Conservation (phyloP, 768 basidiomycete species). For the Coprinellus aureogranulatus region DNA sequence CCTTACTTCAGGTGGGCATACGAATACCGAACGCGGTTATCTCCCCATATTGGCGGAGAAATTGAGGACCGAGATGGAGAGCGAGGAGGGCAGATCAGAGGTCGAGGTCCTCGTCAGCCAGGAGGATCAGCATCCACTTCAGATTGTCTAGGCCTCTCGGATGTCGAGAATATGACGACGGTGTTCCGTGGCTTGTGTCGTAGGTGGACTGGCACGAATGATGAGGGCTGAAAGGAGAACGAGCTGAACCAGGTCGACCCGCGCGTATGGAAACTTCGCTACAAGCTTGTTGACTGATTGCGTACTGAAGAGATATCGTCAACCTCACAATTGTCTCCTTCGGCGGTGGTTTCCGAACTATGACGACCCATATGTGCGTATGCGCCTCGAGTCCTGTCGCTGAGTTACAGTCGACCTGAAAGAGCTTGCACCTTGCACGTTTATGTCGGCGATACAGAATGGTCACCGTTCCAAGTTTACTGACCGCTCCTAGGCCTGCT, state of each 20-base stretch:
- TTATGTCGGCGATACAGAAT: no score
- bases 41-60: constrained; percentile 70
- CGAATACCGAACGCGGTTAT: constrained; percentile 94
- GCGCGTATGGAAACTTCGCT: no score
- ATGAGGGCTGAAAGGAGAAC: not conserved
- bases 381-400: no score
- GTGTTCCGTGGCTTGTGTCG: no score
- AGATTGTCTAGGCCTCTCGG: constrained; percentile 48
- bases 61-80: constrained; percentile 51
- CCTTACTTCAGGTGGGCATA: constrained; percentile 68
- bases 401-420: no score
- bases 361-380: not conserved
- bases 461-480: no score
- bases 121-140: constrained; percentile 72
- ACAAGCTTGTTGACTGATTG: no score
- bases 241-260: not conserved
- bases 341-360: not conserved
- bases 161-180: not conserved
- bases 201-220: not conserved
- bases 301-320: not conserved
- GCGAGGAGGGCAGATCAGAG: constrained; percentile 29
- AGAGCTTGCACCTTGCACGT: no score
- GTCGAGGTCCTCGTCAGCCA: constrained; percentile 71
- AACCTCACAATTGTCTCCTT: not conserved
- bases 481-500: no score